A percentile compares a stretch with the other conserved stretches of the same genome.
phyloP scores from a whole-genome alignment of 78 protist species.

The Dictyostelium purpureum region DNA sequence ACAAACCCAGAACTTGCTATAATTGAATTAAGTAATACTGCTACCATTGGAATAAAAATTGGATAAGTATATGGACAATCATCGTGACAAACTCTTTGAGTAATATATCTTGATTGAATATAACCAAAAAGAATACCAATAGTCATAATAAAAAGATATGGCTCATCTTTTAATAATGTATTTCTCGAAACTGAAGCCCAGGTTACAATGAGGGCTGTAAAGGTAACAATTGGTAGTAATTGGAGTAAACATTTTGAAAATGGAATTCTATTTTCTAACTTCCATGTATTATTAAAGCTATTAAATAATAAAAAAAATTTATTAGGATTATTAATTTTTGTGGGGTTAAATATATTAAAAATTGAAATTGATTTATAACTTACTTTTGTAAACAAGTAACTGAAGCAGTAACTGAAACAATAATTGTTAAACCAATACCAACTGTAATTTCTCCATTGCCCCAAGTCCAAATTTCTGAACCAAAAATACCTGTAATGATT shows the following conservation, averaged over 20 bases:
- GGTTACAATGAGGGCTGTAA: constrained; percentile 29
- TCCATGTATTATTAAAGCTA: constrained; percentile 52
- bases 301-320: background rate
- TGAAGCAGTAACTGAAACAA: constrained; percentile 16
- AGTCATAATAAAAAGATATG: constrained; percentile 65
- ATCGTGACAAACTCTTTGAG: constrained; percentile 77
- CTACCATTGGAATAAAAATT: constrained; percentile 39
- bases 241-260: constrained; percentile 50
- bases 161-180: background rate
- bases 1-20: constrained; percentile 18
- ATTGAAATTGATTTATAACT: background rate
- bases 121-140: constrained; percentile 51
- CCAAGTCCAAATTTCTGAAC: constrained; percentile 55
- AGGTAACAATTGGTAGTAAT: constrained; percentile 45
- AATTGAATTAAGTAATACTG: constrained; percentile 43
- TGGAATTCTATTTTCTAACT: constrained; percentile 46
- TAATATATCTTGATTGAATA: constrained; percentile 68
- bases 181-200: constrained; percentile 52
- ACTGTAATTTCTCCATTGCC: constrained; percentile 24
- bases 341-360: no score
- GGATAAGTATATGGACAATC: constrained; percentile 42
- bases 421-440: constrained; percentile 2
- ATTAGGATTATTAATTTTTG: background rate
- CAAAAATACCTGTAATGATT: constrained; percentile 60
- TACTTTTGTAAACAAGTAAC: constrained; percentile 61